Conservation (phyloP, 345 rosid genomes). For the Schrenkiella parvula region DNA sequence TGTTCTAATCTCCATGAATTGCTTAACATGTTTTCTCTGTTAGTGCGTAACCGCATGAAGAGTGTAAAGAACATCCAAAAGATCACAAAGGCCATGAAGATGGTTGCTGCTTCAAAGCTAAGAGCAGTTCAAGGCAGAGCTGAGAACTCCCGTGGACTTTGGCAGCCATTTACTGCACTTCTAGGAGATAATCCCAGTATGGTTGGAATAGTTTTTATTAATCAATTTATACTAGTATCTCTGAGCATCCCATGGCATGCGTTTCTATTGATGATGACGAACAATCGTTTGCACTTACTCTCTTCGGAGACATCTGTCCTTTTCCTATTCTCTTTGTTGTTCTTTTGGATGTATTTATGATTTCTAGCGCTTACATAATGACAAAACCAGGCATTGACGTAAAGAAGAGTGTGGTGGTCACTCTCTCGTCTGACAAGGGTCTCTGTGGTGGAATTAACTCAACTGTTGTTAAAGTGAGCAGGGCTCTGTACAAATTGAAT, state of each 20-base stretch:
- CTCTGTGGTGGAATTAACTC: conserved; percentile 99
- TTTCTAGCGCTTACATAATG: background rate
- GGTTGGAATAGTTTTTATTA: background rate
- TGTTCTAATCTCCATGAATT: background rate
- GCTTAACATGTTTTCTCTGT: conserved; percentile 3
- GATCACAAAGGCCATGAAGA: conserved; percentile 99
- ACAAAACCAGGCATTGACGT: conserved; percentile 66
- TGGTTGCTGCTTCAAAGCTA: conserved; percentile 99
- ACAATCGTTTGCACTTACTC: background rate
- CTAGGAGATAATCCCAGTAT: conserved; percentile 45
- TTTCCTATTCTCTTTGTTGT: conserved; percentile 10
- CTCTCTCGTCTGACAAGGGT: conserved; percentile 95
- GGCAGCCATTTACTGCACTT: conserved; percentile 76
- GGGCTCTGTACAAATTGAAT: conserved; percentile 55
- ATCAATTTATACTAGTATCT: background rate
- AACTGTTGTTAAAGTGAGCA: conserved; percentile 81
- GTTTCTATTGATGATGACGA: conserved; percentile 13
- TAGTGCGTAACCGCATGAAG: conserved; percentile 98
- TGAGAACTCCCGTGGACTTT: conserved; percentile 96
- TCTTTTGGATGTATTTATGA: conserved; percentile 6
- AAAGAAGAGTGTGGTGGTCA: conserved; percentile 90
- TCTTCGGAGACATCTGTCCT: background rate
- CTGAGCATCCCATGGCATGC: background rate
- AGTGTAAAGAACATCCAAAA: conserved; percentile 97
- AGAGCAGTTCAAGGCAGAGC: conserved; percentile 76